phyloP scores from a whole-genome alignment of 1,284 basidiomycete species.

The Fereydounia khargensis region DNA sequence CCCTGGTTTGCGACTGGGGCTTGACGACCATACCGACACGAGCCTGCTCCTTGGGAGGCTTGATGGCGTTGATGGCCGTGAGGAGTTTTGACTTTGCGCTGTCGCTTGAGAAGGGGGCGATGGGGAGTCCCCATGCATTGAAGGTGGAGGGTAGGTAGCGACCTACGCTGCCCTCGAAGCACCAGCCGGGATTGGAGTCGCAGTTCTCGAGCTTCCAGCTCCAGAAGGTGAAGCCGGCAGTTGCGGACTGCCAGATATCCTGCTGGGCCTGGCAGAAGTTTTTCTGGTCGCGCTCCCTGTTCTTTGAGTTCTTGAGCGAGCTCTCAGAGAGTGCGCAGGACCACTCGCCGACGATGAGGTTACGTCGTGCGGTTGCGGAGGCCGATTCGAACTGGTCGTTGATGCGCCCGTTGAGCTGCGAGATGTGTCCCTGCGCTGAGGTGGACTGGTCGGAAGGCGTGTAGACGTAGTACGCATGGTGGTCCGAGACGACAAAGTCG shows the following conservation, averaged over 20 bases:
- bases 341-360: slow-evolving; percentile 65
- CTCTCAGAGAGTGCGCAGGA: slow-evolving; percentile 64
- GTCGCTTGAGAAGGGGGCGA: slow-evolving; percentile 3
- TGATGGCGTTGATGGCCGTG: background rate
- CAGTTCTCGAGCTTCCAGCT: slow-evolving; percentile 61
- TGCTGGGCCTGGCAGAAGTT: slow-evolving; percentile 68
- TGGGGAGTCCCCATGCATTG: slow-evolving; percentile 41
- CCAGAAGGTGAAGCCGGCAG: slow-evolving; percentile 75
- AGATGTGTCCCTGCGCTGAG: slow-evolving; percentile 44
- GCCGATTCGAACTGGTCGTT: slow-evolving; percentile 15
- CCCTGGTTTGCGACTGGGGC: no score
- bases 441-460: slow-evolving; percentile 38
- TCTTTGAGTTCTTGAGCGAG: slow-evolving; percentile 63
- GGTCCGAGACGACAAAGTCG: slow-evolving; percentile 74
- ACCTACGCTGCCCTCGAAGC: slow-evolving; percentile 40
- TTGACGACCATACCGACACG: slow-evolving; percentile 6
- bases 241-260: slow-evolving; percentile 65
- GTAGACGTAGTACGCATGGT: slow-evolving; percentile 70
- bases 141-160: slow-evolving; percentile 39
- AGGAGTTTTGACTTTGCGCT: background rate
- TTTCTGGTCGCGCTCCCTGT: slow-evolving; percentile 62
- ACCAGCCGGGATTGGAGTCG: slow-evolving; percentile 53
- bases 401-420: slow-evolving; percentile 42
- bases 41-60: background rate
- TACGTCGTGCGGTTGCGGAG: slow-evolving; percentile 59